A percentile compares a stretch with the other conserved stretches of the same genome.
Conservation (phyloP, 2,329 filamentous ascomycete genomes). For the Paecilomyces fulvus region DNA sequence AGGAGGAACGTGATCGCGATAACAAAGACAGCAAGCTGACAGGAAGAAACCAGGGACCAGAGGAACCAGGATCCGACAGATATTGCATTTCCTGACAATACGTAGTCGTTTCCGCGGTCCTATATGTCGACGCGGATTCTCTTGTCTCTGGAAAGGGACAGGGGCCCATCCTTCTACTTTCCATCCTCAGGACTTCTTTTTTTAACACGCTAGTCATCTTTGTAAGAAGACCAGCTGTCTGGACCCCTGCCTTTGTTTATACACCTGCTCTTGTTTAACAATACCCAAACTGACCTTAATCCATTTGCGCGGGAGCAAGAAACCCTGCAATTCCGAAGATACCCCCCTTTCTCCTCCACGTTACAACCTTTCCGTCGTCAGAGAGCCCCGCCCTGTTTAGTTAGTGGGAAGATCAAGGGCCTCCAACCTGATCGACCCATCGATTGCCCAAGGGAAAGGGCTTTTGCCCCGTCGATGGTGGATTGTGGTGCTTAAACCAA, state of each 20-base stretch:
- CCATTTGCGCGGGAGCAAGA: neutral
- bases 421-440: neutral
- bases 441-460: neutral
- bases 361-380: neutral
- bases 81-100: neutral
- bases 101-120: neutral
- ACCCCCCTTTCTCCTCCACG: neutral
- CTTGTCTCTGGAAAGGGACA: neutral
- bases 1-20: neutral
- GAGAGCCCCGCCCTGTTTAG: neutral
- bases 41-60: neutral
- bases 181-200: neutral
- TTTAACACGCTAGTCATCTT: neutral
- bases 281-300: neutral
- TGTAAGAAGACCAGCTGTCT: neutral
- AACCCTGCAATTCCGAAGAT: neutral
- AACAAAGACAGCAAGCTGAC: neutral
- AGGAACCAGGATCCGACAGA: neutral
- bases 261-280: neutral
- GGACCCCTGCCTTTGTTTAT: neutral
- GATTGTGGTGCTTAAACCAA: neutral
- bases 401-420: neutral
- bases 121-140: neutral
- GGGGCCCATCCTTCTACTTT: neutral
- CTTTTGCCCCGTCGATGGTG: neutral